Conservation (phyloP, 129 eudicot genomes). For the Smallanthus sonchifolius region DNA sequence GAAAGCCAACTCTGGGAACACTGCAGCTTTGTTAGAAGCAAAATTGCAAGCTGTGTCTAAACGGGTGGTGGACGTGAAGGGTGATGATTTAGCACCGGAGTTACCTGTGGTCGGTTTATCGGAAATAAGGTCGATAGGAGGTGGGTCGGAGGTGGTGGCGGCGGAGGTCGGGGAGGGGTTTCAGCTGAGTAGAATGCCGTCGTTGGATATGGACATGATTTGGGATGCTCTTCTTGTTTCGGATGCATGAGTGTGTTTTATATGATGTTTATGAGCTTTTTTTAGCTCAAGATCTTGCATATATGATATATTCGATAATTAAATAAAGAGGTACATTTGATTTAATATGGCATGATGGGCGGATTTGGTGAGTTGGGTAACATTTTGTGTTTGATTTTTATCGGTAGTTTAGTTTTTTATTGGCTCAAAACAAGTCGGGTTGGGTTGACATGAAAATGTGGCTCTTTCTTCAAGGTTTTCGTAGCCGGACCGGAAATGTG, state of each 20-base stretch:
- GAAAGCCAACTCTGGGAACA: constrained; percentile 49
- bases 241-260: constrained; percentile 33
- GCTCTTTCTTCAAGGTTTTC: too few relatives aligned
- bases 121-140: background rate
- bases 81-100: constrained; percentile 6
- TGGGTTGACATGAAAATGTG: too few relatives aligned
- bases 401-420: too few relatives aligned
- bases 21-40: constrained; percentile 70
- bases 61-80: constrained; percentile 11
- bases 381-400: background rate
- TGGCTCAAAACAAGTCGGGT: too few relatives aligned
- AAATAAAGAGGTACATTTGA: too few relatives aligned
- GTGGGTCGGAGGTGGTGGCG: constrained; percentile 20
- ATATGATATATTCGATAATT: background rate
- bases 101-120: background rate
- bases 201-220: constrained; percentile 83
- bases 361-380: background rate
- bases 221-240: constrained; percentile 89
- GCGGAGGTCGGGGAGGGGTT: constrained; percentile 46
- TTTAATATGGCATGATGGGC: background rate
- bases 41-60: constrained; percentile 49
- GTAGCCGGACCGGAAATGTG: too few relatives aligned
- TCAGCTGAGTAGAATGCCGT: constrained; percentile 85
- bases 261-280: constrained; percentile 18
- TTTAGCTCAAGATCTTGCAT: background rate